Percentiles rank a stretch among this genome's conserved stretches.
Conservation (phyloP, 768 basidiomycete species). For the Mycena alexandri region DNA sequence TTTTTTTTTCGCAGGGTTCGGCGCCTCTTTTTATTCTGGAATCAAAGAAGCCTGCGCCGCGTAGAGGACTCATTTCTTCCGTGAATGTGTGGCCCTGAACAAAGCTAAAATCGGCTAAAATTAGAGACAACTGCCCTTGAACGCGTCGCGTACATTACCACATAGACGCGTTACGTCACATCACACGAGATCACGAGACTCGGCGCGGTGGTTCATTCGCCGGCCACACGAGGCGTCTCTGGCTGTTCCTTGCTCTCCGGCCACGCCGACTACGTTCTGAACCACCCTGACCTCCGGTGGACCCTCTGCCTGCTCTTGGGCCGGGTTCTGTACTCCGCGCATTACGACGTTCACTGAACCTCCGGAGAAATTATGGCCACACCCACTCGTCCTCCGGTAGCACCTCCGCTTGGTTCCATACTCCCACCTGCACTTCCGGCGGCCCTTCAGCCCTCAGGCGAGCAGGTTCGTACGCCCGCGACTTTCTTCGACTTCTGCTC, state of each 20-base stretch:
- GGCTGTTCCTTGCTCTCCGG: conserved; percentile 24
- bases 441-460: conserved; percentile 69
- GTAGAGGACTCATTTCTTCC: not conserved
- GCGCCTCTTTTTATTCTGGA: not conserved
- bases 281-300: not conserved
- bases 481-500: conserved; percentile 32
- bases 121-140: conserved; percentile 2
- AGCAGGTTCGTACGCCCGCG: conserved; percentile 67
- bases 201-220: not conserved
- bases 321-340: too few species aligned
- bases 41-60: not conserved
- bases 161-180: conserved; percentile 36
- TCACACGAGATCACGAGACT: conserved; percentile 10
- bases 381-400: conserved; percentile 56
- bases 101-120: conserved; percentile 4
- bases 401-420: conserved; percentile 56
- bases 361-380: conserved; percentile 42
- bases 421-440: conserved; percentile 52
- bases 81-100: not conserved
- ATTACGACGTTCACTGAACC: conserved; percentile 18
- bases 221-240: conserved; percentile 22
- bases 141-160: not conserved
- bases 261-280: conserved; percentile 21
- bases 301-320: too few species aligned
- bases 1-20: not conserved